Conservation (phyloP, 352 stramenopile genomes). For the Phytophthora idaei region DNA sequence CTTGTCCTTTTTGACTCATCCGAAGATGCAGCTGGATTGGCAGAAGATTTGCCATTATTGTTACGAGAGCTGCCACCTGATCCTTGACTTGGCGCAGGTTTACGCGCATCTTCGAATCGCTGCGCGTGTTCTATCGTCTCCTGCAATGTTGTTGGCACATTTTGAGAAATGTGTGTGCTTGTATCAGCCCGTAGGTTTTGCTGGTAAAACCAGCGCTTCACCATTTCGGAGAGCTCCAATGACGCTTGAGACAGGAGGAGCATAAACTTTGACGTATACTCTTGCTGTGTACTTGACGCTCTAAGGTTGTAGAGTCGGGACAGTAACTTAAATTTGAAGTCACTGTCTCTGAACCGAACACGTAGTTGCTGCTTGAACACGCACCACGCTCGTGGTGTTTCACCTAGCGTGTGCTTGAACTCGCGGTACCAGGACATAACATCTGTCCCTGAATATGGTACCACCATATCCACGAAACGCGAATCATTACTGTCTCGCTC, state of each 20-base stretch:
- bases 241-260: slow-evolving; percentile 8
- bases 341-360: slow-evolving; percentile 11
- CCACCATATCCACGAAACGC: slow-evolving; percentile 11
- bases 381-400: slow-evolving; percentile 1
- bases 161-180: neutral
- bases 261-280: slow-evolving; percentile 20
- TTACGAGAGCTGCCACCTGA: neutral
- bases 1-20: no score
- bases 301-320: slow-evolving; percentile 2
- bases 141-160: neutral
- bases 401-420: slow-evolving; percentile 2
- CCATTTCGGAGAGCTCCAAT: slow-evolving; percentile 10
- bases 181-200: neutral
- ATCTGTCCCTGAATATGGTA: slow-evolving; percentile 5
- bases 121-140: neutral
- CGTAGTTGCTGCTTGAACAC: slow-evolving; percentile 13
- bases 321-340: slow-evolving; percentile 12
- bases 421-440: slow-evolving; percentile 19
- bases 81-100: neutral
- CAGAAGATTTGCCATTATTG: no score
- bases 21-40: no score
- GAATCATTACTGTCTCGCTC: slow-evolving; percentile 7
- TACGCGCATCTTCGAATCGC: neutral
- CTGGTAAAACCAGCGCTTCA: slow-evolving; percentile 17
- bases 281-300: slow-evolving; percentile 8